Base-by-base conservation (phyloP, 257 asterid genomes). In the Ophiorrhiza pumila region DNA sequence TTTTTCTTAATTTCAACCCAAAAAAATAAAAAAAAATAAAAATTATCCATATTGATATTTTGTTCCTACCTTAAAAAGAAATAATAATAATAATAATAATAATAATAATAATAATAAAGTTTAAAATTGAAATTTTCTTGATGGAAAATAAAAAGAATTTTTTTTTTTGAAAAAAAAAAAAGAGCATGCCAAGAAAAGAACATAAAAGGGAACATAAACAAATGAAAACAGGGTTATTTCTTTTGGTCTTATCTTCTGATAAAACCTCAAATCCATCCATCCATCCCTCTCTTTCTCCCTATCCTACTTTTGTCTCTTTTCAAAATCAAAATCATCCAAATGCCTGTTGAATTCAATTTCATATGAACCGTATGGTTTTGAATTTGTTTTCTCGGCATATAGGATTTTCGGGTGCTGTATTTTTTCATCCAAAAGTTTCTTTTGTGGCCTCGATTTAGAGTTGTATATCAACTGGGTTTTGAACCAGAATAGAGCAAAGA, bases 361-460 rank as follows among this genome's bases (percentile, higher is more conserved):
- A n/a, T n/a, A n/a, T n/a, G n/a, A n/a, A n/a, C n/a, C n/a, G n/a
- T n/a, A n/a, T n/a, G n/a, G n/a, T n/a, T n/a, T n/a, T n/a, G n/a
- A n/a, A n/a, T n/a, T n/a, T n/a, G n/a, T n/a, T n/a, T n/a, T n/a
- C n/a, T n/a, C n/a, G n/a, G n/a, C n/a, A n/a, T n/a, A n/a, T n/a
- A n/a, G 45, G 23, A 17, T 45, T 41, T 67, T 67, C 42, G 27
- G 71, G 52, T 64, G 1, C 3, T 6, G 59, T 7, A 59, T 13
- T 18, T 13, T 6, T 20, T 25, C 15, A n/a, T 35, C 39, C 34
- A 29, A 55, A 42, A 18, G 34, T 20, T 73, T 49, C 2, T 34
- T 37, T 62, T 34, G 50, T 61, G 69, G 61, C 23, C 71, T 73
- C 13, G 31, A 73, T 50, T 62, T 63, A 41, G 62, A 62, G 10